Percentiles rank a stretch among this genome's conserved stretches.
Conservation (phyloP, 169 alveolate species). For the Eimeria falciformis region DNA sequence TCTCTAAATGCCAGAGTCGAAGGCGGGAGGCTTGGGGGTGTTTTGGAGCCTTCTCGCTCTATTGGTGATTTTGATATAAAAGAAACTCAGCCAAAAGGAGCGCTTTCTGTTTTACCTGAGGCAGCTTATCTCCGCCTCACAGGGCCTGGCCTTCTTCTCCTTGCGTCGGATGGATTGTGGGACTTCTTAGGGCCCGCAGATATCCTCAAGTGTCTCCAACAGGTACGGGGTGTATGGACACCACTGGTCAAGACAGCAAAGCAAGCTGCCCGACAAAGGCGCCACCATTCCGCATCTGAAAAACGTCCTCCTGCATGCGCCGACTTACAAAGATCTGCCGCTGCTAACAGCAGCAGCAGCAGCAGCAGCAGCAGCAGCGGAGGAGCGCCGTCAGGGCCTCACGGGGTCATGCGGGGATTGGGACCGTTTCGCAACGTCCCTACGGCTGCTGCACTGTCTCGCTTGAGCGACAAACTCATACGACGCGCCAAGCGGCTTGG, state of each 20-base stretch:
- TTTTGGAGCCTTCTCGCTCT: constrained; percentile 76
- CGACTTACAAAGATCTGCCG: neutral
- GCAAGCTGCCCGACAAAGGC: neutral
- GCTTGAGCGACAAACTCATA: constrained; percentile 11
- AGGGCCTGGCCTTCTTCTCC: constrained; percentile 61
- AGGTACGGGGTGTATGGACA: constrained; percentile 25
- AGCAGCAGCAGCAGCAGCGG: constrained; percentile 24
- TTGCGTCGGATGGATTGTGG: constrained; percentile 77
- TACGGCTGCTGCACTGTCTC: neutral
- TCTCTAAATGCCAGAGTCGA: neutral
- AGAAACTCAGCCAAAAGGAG: constrained; percentile 64
- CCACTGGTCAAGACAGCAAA: neutral
- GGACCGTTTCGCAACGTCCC: neutral
- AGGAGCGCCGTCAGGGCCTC: neutral
- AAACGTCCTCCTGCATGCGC: neutral
- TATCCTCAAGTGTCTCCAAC: neutral
- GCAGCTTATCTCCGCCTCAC: neutral
- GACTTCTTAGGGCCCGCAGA: constrained; percentile 31
- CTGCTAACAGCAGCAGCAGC: neutral
- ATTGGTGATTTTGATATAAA: constrained; percentile 78
- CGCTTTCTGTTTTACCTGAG: constrained; percentile 47
- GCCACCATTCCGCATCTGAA: neutral
- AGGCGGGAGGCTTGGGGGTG: constrained; percentile 64
- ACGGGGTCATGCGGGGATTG: neutral
- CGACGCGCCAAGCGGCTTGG: constrained; percentile 21